Evolutionary conservation across 2,329 filamentous ascomycete genomes (phyloP).

Genomic region (Colletotrichum simmondsii): DNA sequence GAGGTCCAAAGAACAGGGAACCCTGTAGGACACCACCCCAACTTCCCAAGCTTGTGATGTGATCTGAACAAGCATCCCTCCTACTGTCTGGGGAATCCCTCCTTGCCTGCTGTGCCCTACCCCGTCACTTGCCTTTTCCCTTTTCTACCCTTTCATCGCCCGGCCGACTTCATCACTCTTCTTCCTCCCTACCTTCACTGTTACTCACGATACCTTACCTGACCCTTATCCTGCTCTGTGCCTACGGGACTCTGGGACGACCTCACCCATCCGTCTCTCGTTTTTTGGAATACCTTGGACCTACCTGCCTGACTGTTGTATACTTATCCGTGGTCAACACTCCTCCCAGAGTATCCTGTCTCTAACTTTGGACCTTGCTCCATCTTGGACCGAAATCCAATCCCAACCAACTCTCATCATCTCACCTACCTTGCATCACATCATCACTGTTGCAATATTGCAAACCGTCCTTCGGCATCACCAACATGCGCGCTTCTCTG

Average conservation of each 20-base stretch:
- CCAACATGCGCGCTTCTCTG: conserved; percentile 26
- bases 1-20: not conserved
- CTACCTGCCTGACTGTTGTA: not conserved
- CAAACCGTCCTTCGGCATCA: not conserved
- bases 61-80: conserved; percentile 10
- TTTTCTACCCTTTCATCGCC: not conserved
- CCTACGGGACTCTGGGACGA: not conserved
- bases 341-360: not conserved
- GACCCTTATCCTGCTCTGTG: not conserved
- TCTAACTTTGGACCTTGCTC: not conserved
- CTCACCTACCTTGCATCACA: not conserved
- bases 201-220: not conserved
- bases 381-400: not conserved
- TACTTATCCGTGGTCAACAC: not conserved
- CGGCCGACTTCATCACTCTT: not conserved
- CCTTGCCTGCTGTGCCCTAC: not conserved
- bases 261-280: not conserved
- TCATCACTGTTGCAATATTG: not conserved
- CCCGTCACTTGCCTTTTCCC: not conserved
- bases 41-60: not conserved
- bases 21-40: not conserved
- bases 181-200: not conserved
- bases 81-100: not conserved
- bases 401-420: not conserved
- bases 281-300: not conserved